These are phyloP conservation scores for Botrytis byssoidea DNA, from an alignment of 2,329 filamentous ascomycete genomes.

Conservation along the genomic window DNA sequence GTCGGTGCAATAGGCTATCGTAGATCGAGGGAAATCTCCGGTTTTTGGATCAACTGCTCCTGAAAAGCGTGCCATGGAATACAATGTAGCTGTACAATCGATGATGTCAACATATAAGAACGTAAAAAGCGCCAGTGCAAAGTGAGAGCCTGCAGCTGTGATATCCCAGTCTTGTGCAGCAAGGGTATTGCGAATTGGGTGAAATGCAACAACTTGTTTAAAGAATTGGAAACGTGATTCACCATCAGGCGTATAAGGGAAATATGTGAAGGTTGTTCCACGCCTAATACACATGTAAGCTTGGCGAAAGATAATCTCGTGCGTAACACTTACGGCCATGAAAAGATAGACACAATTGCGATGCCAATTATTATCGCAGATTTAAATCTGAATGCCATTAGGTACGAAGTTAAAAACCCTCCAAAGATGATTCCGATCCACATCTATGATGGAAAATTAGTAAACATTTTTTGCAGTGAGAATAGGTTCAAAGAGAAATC, in stretches of 20 bases:
- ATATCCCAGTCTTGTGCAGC: constrained; percentile 67
- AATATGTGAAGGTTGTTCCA: constrained; percentile 68
- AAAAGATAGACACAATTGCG: constrained; percentile 67
- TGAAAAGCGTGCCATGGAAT: constrained; percentile 78
- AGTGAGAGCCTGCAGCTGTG: constrained; percentile 51
- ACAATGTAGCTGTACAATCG: constrained; percentile 73
- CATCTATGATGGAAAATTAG: constrained; percentile 48
- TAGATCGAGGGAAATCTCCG: constrained; percentile 83
- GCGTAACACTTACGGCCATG: constrained; percentile 61
- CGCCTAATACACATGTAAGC: constrained; percentile 45
- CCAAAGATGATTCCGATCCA: constrained; percentile 85
- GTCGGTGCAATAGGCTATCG: constrained; percentile 73
- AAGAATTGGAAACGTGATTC: constrained; percentile 69
- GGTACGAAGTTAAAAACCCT: constrained; percentile 73
- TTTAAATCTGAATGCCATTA: constrained; percentile 77
- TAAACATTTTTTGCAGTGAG: not conserved
- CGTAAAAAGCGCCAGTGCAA: constrained; percentile 69
- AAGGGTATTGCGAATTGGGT: constrained; percentile 64
- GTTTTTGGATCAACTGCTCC: constrained; percentile 62
- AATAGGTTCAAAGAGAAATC: constrained; percentile 20
- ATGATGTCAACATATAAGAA: constrained; percentile 80
- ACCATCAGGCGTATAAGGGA: constrained; percentile 64
- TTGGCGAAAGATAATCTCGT: not conserved
- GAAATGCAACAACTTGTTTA: constrained; percentile 68
- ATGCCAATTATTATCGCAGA: constrained; percentile 75